Evolutionary conservation across 2,329 filamentous ascomycete genomes (phyloP).

Genomic region (Fusarium buharicum): DNA sequence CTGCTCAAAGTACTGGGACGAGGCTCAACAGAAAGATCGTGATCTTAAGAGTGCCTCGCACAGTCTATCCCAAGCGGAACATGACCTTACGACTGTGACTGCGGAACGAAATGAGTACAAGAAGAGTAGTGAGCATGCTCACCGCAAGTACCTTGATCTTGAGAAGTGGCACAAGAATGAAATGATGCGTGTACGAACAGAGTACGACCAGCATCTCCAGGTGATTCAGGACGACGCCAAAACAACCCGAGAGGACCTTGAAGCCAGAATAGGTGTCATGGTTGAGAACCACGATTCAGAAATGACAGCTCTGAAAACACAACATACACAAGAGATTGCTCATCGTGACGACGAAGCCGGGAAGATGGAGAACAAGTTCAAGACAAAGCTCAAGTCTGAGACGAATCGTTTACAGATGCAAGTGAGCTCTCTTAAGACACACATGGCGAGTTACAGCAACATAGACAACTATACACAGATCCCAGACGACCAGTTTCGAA

Average conservation of each 20-base stretch:
- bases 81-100: neutral
- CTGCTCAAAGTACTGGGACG: neutral
- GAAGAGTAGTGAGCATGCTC: neutral
- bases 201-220: neutral
- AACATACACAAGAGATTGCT: neutral
- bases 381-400: neutral
- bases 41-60: neutral
- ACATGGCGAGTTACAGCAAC: constrained; percentile 24
- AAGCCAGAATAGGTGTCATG: neutral
- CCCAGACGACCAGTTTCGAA: constrained; percentile 14
- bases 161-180: neutral
- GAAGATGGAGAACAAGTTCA: neutral
- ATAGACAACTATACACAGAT: constrained; percentile 4
- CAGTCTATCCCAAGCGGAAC: neutral
- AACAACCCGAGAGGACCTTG: neutral
- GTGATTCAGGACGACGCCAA: neutral
- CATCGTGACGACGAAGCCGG: neutral
- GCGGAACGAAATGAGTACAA: neutral
- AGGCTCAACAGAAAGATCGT: neutral
- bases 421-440: constrained; percentile 1
- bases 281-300: neutral
- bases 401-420: constrained; percentile 3
- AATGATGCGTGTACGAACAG: neutral
- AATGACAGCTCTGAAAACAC: neutral
- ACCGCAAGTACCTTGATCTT: neutral